Conservation (phyloP, 2,329 filamentous ascomycete species). For the Escovopsis sp. region DNA sequence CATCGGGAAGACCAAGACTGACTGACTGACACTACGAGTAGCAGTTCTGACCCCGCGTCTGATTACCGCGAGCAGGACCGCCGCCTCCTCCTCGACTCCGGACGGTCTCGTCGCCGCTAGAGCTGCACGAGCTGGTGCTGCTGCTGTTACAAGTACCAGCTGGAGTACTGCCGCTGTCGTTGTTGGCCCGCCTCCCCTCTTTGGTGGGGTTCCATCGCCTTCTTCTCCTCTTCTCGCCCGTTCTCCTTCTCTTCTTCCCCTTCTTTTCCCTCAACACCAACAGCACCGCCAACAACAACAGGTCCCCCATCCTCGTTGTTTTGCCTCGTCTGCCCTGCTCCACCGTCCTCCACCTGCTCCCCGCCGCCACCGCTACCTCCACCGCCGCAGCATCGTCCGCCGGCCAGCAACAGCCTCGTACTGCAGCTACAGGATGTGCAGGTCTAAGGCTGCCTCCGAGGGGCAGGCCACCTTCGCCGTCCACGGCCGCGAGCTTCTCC, state of each 20-base stretch:
- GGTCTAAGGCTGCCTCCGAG: conserved; percentile 4
- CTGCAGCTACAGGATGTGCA: conserved; percentile 5
- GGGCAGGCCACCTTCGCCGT: conserved; percentile 5
- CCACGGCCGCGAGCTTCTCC: conserved; percentile 60
- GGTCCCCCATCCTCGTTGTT: no score
- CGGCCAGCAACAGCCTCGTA: not conserved
- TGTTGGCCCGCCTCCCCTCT: not conserved
- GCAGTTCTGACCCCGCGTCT: not conserved
- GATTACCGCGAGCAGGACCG: not conserved
- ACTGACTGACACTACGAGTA: no score
- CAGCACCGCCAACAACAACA: no score
- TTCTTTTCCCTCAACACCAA: no score
- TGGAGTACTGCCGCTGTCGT: no score
- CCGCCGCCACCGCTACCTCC: not conserved
- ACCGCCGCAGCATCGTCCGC: not conserved
- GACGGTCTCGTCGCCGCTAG: not conserved
- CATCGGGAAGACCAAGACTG: no score
- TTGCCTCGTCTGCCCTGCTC: not conserved
- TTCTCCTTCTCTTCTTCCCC: no score
- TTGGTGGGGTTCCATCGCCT: not conserved
- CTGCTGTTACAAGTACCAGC: not conserved
- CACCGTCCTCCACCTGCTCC: not conserved
- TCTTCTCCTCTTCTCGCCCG: not conserved
- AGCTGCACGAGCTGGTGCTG: conserved; percentile 1
- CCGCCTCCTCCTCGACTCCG: not conserved